These are phyloP conservation scores for Picea mariana DNA, from an alignment of 83 land plant genomes.

Conservation along the genomic window DNA sequence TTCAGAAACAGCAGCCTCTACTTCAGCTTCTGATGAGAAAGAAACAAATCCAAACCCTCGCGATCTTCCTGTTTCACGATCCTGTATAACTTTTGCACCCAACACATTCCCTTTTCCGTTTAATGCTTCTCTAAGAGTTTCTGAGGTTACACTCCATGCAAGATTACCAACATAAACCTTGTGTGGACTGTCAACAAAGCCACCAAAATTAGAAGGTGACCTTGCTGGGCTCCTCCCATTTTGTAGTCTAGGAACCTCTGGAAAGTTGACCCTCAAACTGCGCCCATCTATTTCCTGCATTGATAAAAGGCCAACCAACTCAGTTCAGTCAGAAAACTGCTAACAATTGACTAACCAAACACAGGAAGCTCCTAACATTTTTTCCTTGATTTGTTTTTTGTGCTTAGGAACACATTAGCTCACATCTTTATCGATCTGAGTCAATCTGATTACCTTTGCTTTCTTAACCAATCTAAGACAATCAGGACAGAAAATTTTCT, in stretches of 20 bases:
- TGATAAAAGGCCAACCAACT: constrained; percentile 8
- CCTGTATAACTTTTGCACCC: constrained; percentile 29
- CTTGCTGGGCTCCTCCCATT: constrained; percentile 9
- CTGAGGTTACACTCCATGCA: constrained; percentile 72
- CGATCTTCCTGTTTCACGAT: constrained; percentile 75
- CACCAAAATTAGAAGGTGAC: constrained; percentile 22
- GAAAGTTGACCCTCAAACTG: constrained; percentile 70
- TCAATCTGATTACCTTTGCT: background rate
- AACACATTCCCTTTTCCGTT: no score
- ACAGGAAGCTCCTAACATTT: no score
- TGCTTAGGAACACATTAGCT: background rate
- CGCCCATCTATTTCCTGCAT: constrained; percentile 64
- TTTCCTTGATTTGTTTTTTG: no score
- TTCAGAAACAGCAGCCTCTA: constrained; percentile 54
- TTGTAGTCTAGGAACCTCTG: no score
- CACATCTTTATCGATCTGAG: no score
- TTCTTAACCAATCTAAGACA: background rate
- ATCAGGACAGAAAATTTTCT: no score
- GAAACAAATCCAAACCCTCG: constrained; percentile 90
- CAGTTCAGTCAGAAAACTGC: background rate
- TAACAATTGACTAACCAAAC: no score
- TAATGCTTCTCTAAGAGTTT: constrained; percentile 4
- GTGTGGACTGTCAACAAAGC: constrained; percentile 55
- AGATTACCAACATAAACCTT: constrained; percentile 91
- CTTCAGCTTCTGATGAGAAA: constrained; percentile 57